A percentile compares a stretch with the other conserved stretches of the same genome.
Evolutionary conservation across 164 flowering plant species (phyloP).

Genomic region (Magnolia sinica): DNA sequence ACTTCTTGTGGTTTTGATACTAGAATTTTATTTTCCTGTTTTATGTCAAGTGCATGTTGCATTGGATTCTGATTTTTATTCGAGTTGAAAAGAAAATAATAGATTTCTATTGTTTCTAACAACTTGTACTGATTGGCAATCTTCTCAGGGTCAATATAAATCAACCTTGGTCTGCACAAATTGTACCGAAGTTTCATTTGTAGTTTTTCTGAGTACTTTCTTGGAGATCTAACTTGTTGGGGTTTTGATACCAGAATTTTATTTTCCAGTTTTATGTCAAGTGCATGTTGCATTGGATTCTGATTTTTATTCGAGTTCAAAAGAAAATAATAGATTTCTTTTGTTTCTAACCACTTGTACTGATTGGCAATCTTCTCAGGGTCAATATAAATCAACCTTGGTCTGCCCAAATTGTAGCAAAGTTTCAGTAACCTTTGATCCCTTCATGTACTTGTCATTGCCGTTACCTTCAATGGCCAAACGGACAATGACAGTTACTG

Average conservation of each 20-base stretch:
- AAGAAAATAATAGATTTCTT: too few relatives aligned
- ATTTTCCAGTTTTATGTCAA: not conserved
- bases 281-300: too few relatives aligned
- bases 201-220: not conserved
- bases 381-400: conserved; percentile 92
- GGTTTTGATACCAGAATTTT: not conserved
- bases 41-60: too few relatives aligned
- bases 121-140: conserved; percentile 2
- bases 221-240: not conserved
- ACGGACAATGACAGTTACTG: conserved; percentile 72
- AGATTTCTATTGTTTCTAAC: not conserved
- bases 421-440: conserved; percentile 84
- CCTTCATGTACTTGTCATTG: conserved; percentile 84
- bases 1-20: not conserved
- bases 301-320: too few relatives aligned
- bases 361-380: conserved; percentile 41
- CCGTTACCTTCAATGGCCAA: conserved; percentile 81
- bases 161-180: conserved; percentile 89
- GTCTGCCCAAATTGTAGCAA: conserved; percentile 86
- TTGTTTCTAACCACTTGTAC: not conserved
- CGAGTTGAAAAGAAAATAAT: too few relatives aligned
- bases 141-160: conserved; percentile 86
- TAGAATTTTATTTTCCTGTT: not conserved
- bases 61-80: too few relatives aligned
- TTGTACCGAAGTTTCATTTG: conserved; percentile 68